Percentiles rank a stretch among this genome's conserved stretches.
Conservation (phyloP, 2,329 filamentous ascomycete genomes). For the Dothideomycetes sp. region DNA sequence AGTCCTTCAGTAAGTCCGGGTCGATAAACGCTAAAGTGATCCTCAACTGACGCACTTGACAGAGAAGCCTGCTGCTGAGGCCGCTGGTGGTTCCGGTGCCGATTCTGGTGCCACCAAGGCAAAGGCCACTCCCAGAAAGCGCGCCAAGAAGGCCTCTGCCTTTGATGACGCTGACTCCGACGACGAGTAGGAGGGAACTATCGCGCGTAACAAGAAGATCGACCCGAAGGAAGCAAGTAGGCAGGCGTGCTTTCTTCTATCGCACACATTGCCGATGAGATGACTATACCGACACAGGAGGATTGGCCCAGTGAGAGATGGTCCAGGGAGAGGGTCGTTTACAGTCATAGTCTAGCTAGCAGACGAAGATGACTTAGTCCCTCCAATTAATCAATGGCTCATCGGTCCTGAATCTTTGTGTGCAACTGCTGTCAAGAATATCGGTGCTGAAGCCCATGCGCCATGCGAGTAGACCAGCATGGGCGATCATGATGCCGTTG, state of each 20-base stretch:
- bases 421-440: slow-evolving; percentile 68
- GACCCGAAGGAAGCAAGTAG: too few species aligned
- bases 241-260: too few species aligned
- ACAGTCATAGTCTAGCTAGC: neutral
- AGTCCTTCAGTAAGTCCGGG: neutral
- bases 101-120: too few species aligned
- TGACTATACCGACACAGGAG: too few species aligned
- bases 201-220: too few species aligned
- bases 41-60: neutral
- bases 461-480: slow-evolving; percentile 82
- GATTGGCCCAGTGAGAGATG: neutral
- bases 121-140: slow-evolving; percentile 21
- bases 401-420: slow-evolving; percentile 43
- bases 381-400: slow-evolving; percentile 43
- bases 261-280: too few species aligned
- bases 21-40: neutral
- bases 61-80: too few species aligned
- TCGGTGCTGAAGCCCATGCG: slow-evolving; percentile 68
- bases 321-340: neutral
- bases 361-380: slow-evolving; percentile 25
- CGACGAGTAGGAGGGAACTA: slow-evolving; percentile 11
- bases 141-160: neutral
- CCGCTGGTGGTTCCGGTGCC: too few species aligned
- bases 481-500: slow-evolving; percentile 99
- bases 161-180: slow-evolving; percentile 5